Conservation (phyloP, 2,329 filamentous ascomycete species). For the Curvularia sp. region DNA sequence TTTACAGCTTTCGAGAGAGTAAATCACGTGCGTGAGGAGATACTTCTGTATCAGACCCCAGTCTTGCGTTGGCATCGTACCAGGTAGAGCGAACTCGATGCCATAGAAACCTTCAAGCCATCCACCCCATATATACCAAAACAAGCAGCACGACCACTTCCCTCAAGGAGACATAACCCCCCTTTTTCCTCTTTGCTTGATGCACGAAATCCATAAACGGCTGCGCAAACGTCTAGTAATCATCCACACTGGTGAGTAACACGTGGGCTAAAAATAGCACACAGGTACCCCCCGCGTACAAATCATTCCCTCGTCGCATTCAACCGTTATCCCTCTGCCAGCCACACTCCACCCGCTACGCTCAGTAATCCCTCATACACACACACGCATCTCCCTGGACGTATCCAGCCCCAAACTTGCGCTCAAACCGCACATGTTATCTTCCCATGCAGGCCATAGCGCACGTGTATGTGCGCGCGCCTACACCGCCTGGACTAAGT, state of each 20-base stretch:
- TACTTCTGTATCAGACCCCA: background rate
- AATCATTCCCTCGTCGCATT: background rate
- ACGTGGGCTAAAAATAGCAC: background rate
- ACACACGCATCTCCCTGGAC: background rate
- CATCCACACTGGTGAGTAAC: background rate
- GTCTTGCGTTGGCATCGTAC: too few relatives aligned
- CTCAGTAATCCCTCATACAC: background rate
- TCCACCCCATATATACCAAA: background rate
- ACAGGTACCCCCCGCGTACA: background rate
- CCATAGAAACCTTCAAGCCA: background rate
- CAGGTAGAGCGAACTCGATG: background rate
- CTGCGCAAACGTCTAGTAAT: background rate
- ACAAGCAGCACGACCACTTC: background rate
- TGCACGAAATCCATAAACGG: background rate
- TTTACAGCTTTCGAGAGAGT: background rate
- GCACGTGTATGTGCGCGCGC: background rate
- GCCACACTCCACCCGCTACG: background rate
- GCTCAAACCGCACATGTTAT: background rate
- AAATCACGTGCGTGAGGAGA: background rate
- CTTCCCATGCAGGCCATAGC: background rate
- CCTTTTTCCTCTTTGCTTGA: background rate
- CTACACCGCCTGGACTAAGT: background rate
- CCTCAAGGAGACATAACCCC: background rate
- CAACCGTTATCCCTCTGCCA: background rate
- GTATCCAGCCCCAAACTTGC: background rate